These are phyloP conservation scores for Jaapia argillacea DNA, from an alignment of 768 basidiomycete genomes.

Conservation along the genomic window DNA sequence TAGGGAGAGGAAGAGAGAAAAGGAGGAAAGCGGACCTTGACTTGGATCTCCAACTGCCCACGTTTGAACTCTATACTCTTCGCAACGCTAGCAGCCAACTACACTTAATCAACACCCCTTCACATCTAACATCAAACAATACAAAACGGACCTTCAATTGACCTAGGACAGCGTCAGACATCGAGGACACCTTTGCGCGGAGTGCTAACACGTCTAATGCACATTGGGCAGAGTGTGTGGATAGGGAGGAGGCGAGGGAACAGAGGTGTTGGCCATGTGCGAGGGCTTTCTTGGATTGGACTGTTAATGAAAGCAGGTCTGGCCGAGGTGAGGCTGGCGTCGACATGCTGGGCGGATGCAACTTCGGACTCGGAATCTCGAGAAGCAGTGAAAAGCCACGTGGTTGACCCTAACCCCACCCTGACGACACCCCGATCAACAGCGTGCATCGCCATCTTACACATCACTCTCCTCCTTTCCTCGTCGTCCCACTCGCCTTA, in stretches of 20 bases:
- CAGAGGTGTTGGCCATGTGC: slow-evolving; percentile 73
- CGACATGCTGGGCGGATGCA: no score
- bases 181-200: slow-evolving; percentile 75
- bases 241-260: slow-evolving; percentile 48
- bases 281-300: slow-evolving; percentile 77
- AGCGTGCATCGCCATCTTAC: no score
- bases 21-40: slow-evolving; percentile 35
- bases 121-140: background rate
- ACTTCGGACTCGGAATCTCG: no score
- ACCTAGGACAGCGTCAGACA: slow-evolving; percentile 61
- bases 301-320: slow-evolving; percentile 64
- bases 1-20: slow-evolving; percentile 2
- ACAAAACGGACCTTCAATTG: slow-evolving; percentile 58
- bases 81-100: slow-evolving; percentile 68
- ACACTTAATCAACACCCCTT: background rate
- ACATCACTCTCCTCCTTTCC: background rate
- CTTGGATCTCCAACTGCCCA: slow-evolving; percentile 43
- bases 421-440: no score
- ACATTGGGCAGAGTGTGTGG: slow-evolving; percentile 55
- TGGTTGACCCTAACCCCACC: no score
- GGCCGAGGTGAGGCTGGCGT: slow-evolving; percentile 23
- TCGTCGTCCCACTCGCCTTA: no score
- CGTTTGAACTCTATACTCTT: slow-evolving; percentile 71
- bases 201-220: slow-evolving; percentile 66
- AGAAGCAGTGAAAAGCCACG: no score